A percentile compares a stretch with the other conserved stretches of the same genome.
These are phyloP conservation scores for Malania oleifera DNA, from an alignment of 164 flowering plant genomes.

Conservation along the genomic window DNA sequence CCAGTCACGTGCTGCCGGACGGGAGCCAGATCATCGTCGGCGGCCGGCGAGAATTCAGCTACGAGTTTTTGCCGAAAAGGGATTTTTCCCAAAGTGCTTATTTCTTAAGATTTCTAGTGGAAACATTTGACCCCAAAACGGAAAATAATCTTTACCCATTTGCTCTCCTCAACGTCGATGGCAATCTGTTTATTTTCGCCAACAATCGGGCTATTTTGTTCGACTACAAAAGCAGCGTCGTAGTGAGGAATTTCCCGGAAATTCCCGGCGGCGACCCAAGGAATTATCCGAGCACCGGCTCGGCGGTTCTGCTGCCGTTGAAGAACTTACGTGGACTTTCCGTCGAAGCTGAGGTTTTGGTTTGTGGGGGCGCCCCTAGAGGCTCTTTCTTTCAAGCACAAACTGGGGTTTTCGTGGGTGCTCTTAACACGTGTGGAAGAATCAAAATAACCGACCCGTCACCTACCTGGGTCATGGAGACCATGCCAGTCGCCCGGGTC, in stretches of 20 bases:
- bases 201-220: conserved; percentile 36
- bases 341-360: conserved; percentile 37
- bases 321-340: conserved; percentile 4
- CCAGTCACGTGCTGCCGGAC: conserved; percentile 21
- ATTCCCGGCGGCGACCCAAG: conserved; percentile 38
- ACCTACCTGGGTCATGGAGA: conserved; percentile 49
- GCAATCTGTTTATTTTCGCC: conserved; percentile 41
- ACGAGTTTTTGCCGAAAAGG: conserved; percentile 24
- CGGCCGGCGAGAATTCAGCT: conserved; percentile 20
- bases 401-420: conserved; percentile 17
- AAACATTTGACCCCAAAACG: conserved; percentile 16
- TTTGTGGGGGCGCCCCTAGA: conserved; percentile 56
- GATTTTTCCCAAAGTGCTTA: not conserved
- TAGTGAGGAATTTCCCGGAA: conserved; percentile 29
- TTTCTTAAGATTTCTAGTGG: conserved; percentile 15
- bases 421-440: conserved; percentile 42
- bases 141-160: conserved; percentile 56
- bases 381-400: conserved; percentile 25
- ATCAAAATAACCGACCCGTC: conserved; percentile 36
- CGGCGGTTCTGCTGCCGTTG: conserved; percentile 41
- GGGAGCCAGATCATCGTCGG: conserved; percentile 21
- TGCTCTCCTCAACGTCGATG: conserved; percentile 38
- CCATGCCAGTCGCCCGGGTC: conserved; percentile 43
- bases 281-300: conserved; percentile 48
- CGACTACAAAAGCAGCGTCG: conserved; percentile 22